Percentiles rank a stretch among this genome's conserved stretches.
phyloP scores from a whole-genome alignment of 805 yeast species.

The Nakazawaea wyomingensis region DNA sequence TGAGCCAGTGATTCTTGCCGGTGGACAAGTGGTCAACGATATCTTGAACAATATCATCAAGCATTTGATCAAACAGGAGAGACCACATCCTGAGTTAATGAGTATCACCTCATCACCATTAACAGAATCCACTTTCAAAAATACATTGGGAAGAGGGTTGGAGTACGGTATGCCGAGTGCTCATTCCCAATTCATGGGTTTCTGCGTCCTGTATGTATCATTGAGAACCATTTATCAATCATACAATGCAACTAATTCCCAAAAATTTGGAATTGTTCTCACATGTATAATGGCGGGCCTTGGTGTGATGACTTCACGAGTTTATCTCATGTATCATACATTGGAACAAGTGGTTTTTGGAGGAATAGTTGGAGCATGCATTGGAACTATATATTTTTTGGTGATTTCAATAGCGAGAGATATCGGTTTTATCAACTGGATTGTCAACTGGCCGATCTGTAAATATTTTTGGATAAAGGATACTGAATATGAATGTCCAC shows the following conservation, averaged over 20 bases:
- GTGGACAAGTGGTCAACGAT: constrained; percentile 82
- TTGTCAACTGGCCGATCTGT: constrained; percentile 53
- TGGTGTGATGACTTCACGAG: constrained; percentile 61
- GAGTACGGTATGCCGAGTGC: constrained; percentile 95
- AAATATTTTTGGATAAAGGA: constrained; percentile 54
- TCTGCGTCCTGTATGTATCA: constrained; percentile 53
- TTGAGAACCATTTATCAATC: constrained; percentile 39
- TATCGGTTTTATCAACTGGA: constrained; percentile 62
- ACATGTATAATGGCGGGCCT: constrained; percentile 27
- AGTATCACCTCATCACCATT: constrained; percentile 15
- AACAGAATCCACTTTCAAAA: constrained; percentile 28
- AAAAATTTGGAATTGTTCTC: constrained; percentile 20
- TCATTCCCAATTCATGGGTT: constrained; percentile 94
- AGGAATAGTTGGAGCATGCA: constrained; percentile 48
- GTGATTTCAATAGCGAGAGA: constrained; percentile 53
- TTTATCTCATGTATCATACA: constrained; percentile 76
- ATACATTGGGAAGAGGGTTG: constrained; percentile 36
- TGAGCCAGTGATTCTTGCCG: constrained; percentile 78
- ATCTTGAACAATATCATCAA: constrained; percentile 65
- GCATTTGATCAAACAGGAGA: constrained; percentile 55
- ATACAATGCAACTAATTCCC: constrained; percentile 27
- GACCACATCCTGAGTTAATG: constrained; percentile 44
- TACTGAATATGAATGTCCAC: constrained; percentile 45
- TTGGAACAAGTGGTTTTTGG: constrained; percentile 73
- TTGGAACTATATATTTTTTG: constrained; percentile 56